Base-by-base conservation (phyloP, 2,329 filamentous ascomycete species). In the Pestalotiopsis fici region DNA sequence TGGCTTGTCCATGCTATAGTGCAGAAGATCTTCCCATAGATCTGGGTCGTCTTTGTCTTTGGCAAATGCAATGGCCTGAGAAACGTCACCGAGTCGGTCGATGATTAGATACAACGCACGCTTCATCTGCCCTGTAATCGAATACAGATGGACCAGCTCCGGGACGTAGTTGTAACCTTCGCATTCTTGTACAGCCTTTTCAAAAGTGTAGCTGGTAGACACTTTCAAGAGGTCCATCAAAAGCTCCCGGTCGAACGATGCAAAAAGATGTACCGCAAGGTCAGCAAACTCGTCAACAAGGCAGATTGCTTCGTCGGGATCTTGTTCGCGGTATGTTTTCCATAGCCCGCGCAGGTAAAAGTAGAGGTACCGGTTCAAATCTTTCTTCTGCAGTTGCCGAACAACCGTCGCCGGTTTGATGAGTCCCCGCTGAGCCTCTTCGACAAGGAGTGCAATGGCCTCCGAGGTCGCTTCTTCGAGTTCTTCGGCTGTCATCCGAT, bases 1-100 rank as follows among this genome's bases (percentile, higher is more conserved):
- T 0, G 96, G 96, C 76, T 98, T 97, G 81, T 98, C 94, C 96
- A 99, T 98, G 69, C 93, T 95, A 79, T 98, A 98, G 73, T 95
- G 90, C 5, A 99, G 87, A 7, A 99, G 85, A 75, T 98, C 95
- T 71, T 97, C 93, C 96, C 96, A 99, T 0, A 99, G 86, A 73
- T 98, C 95, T 0, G 91, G 90, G 74, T 98, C 95, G 70, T 96
- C 91, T 76, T 98, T 94, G 69, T 95, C 91, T 78, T 98, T 98
- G 65, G 94, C 95, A 75, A 99, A 99, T 1, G 91, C 88, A 72
- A 99, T 99, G 9, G 96, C 96, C 72, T 96, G 94, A 62, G 91
- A 92, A 62, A 98, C 95, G 76, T 99, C 93, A 67, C 91, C 90
- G 4, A 99, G 86, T n/a, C 94, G 91, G 74, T 97, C 94, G 70